phyloP scores from a whole-genome alignment of 257 asterid genomes.

The Rehmannia glutinosa region DNA sequence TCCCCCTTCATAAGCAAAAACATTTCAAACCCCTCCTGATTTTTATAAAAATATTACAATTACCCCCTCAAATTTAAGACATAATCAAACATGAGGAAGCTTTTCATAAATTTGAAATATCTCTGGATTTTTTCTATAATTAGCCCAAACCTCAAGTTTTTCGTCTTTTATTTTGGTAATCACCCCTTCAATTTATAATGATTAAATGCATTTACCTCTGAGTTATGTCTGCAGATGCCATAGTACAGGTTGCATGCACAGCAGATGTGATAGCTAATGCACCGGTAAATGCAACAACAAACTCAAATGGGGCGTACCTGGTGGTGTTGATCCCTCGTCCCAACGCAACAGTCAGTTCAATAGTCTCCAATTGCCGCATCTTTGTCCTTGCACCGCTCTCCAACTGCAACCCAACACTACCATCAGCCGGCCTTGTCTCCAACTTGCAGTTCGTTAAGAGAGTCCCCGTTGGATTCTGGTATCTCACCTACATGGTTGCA shows the following conservation, averaged over 20 bases:
- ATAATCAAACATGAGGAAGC: no score
- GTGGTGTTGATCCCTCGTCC: constrained; percentile 14
- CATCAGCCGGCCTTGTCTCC: constrained; percentile 20
- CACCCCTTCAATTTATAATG: no score
- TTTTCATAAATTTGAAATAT: no score
- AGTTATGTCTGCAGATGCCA: constrained; percentile 5
- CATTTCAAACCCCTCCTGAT: no score
- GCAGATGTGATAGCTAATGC: constrained; percentile 1
- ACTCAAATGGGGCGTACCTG: background rate
- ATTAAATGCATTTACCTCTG: no score
- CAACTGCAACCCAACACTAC: constrained; percentile 13
- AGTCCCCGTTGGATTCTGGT: background rate
- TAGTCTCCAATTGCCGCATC: constrained; percentile 19
- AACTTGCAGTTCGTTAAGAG: constrained; percentile 13
- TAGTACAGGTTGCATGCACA: constrained; percentile 8
- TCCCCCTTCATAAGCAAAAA: no score
- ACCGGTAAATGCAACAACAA: constrained; percentile 12
- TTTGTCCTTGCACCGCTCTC: constrained; percentile 21
- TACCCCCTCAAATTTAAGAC: no score
- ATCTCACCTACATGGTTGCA: constrained; percentile 16
- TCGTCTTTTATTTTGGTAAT: no score
- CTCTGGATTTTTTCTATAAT: no score
- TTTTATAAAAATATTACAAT: no score
- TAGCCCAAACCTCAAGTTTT: no score
- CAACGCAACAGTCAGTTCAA: constrained; percentile 11